Evolutionary conservation across 2,329 filamentous ascomycete species (phyloP), one percentile per base, ranked within the genome.

Genomic region (Scopulariopsis brevicaulis): DNA sequence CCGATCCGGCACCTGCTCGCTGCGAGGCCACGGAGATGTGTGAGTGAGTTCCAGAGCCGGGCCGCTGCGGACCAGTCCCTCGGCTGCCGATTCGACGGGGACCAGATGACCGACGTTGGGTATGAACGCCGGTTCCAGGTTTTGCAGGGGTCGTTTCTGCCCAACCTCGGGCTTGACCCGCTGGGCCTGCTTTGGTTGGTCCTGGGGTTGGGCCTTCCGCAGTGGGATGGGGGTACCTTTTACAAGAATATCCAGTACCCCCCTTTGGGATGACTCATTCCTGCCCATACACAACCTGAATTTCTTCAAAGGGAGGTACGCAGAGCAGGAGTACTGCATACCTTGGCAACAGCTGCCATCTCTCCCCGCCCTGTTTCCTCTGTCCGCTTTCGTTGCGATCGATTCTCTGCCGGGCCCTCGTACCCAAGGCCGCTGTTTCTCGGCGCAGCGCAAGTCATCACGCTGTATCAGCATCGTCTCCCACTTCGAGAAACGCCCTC

Each of bases 71-170:
- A 50, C 46, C 46, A 24, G n/a, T 24, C n/a, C 46, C 22, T 50
- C 46, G 54, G 25, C 54, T 34, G 34, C 28, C 56, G 34, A 57
- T 57, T 57, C 22, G 56, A 53, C 11, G 22, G 5, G 34, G 15
- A 8, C 14, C 43, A 24, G 46, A 32, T 52, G 50, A 32, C 25
- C 18, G 24, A 43, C 34, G 56, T 57, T 57, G 56, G 56, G 56
- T 57, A 53, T 46, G 51, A 57, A 57, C 55, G 40, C 55, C 55
- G 40, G 55, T 57, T 53, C 56, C 56, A 58, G 53, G 57, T 54
- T 46, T 43, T 48, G 51, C 40, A 35, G 43, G 52, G 53, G 53
- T 58, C 32, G 46, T 58, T 58, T 58, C 57, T 58, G 57, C 57
- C 57, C 57, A 58, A 58, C 57, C 57, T 58, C 20, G 48, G 14